Evolutionary conservation across 495 filamentous ascomycete species (phyloP).

Genomic region (Filosporella fistucella): DNA sequence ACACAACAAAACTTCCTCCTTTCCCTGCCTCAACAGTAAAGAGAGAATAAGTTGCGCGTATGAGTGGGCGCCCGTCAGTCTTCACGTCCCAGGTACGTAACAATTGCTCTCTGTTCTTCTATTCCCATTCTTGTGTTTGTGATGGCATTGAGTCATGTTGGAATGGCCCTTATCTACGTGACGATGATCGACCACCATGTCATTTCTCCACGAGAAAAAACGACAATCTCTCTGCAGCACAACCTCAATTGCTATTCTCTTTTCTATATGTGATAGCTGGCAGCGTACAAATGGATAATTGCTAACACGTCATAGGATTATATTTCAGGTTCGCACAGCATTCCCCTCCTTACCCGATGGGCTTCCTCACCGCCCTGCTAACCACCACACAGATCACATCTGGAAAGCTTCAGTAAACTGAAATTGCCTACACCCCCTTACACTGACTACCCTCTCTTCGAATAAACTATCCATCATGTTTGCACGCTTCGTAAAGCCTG

Average conservation of each 20-base stretch:
- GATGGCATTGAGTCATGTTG: slow-evolving; percentile 15
- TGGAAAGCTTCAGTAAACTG: slow-evolving; percentile 90
- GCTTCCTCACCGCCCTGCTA: slow-evolving; percentile 39
- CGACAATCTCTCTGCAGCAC: background rate
- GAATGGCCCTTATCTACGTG: background rate
- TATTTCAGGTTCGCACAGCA: slow-evolving; percentile 71
- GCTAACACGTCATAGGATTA: slow-evolving; percentile 66
- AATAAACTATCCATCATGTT: slow-evolving; percentile 54
- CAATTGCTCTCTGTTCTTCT: slow-evolving; percentile 1
- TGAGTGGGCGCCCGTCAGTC: slow-evolving; percentile 88
- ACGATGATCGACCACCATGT: too few species aligned
- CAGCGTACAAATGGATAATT: slow-evolving; percentile 6
- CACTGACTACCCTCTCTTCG: slow-evolving; percentile 26
- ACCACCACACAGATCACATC: slow-evolving; percentile 71
- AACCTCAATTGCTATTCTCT: background rate
- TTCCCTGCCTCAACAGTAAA: slow-evolving; percentile 7
- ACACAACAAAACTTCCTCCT: slow-evolving; percentile 14
- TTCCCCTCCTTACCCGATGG: slow-evolving; percentile 1
- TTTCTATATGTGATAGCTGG: background rate
- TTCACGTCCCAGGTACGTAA: slow-evolving; percentile 92
- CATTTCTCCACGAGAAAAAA: too few species aligned
- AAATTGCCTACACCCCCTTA: slow-evolving; percentile 30
- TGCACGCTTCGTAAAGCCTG: slow-evolving; percentile 56
- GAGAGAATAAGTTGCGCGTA: slow-evolving; percentile 52
- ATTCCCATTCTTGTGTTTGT: background rate